Percentiles rank a stretch among this genome's conserved stretches.
Evolutionary conservation across 768 basidiomycete genomes (phyloP).

Genomic region (Hypholoma fasciculare): DNA sequence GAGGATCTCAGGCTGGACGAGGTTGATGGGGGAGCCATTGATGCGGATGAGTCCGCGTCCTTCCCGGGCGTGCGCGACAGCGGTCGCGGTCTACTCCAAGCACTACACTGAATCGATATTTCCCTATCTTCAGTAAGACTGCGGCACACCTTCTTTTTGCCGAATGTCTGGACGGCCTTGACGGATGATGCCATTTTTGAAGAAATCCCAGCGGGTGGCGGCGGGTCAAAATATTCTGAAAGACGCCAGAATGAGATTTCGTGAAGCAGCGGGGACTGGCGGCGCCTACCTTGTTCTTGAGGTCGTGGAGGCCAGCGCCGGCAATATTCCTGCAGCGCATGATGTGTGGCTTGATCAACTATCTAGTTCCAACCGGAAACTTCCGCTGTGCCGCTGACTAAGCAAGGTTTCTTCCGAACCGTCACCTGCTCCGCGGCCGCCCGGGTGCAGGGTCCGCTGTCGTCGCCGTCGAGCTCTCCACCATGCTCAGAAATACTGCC

Average conservation of each 20-base stretch:
- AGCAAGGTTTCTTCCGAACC: constrained; percentile 22
- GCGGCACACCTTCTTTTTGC: constrained; percentile 94
- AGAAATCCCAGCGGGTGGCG: constrained; percentile 22
- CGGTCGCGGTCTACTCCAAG: constrained; percentile 82
- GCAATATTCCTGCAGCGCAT: constrained; percentile 27
- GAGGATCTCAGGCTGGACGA: constrained; percentile 93
- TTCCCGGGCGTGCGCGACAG: constrained; percentile 95
- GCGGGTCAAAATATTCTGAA: constrained; percentile 10
- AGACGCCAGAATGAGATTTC: constrained; percentile 10
- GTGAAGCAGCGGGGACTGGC: constrained; percentile 9
- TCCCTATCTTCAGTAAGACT: constrained; percentile 6
- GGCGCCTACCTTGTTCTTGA: constrained; percentile 42
- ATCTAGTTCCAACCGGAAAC: constrained; percentile 32
- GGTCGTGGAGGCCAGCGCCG: constrained; percentile 43
- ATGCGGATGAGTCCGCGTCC: constrained; percentile 96
- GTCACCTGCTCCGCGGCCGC: constrained; percentile 14
- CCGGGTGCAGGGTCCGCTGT: constrained; percentile 10
- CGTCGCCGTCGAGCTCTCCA: constrained; percentile 10
- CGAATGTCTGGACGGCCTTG: constrained; percentile 98
- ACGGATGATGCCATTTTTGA: constrained; percentile 67
- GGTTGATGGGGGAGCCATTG: constrained; percentile 95
- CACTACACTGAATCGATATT: constrained; percentile 7
- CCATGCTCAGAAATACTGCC: constrained; percentile 21
- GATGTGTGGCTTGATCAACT: constrained; percentile 43
- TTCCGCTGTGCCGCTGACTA: constrained; percentile 32